Evolutionary conservation across 257 asterid genomes (phyloP), one percentile per base, ranked within the genome.

Genomic region (Datura wrightii): DNA sequence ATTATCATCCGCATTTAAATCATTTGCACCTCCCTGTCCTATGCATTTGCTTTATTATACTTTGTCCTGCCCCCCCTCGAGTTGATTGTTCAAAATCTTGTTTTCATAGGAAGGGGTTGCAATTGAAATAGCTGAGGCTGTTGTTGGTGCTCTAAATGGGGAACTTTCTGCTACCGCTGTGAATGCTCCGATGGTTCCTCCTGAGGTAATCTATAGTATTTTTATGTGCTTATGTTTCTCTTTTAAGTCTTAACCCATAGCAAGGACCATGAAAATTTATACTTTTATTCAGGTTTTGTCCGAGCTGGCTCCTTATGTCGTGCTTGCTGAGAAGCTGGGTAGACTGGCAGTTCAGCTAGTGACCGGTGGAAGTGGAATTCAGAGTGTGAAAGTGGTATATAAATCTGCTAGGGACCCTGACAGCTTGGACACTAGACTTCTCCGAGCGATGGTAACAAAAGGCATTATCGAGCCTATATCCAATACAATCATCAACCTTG

Each of bases 131-230:
- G 98, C 99, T 5, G 99, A 96, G 91, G 99, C 99, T 14, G 99
- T 96, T 83, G 98, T 94, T 79, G 99, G 98, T 74, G 99, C 99
- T 16, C 84, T 96, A 85, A 89, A 87, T 65, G 99, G 99, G 41
- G 99, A 96, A 84, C 98, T 96, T 79, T 92, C 99, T 59, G 98
- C 99, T 19, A 96, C 99, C 39, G 98, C 99, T 19, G 99, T 96
- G 66, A 96, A 96, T 86, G 99, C 99, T 87, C 99, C 99, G 1
- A 96, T 96, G 99, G 98, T 96, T 76, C 97, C 99, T 87, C 94
- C 99, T 11, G 97, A 96, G 95, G 99, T 96, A 89, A 79, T 39
- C 5, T 48, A 59, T 19, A 42, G 4, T 3, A 36, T 34, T 11
- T 39, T 0, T 4, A 54, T 18, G 52, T 67, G 71, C 66, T 50